These are phyloP conservation scores for Cercis canadensis DNA, from an alignment of 306 rosid genomes.

Conservation along the genomic window DNA sequence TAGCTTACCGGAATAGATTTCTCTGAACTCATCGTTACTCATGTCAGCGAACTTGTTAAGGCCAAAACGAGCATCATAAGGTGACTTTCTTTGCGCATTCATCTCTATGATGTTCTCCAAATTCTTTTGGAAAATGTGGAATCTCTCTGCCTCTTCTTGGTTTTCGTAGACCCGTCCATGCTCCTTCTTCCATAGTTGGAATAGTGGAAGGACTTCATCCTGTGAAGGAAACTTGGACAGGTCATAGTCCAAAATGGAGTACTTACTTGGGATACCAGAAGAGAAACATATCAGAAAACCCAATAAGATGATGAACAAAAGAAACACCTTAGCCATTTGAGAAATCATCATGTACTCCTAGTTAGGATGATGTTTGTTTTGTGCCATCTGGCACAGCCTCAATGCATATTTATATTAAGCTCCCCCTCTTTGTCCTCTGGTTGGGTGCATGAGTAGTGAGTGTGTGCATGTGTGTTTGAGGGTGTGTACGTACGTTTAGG, in stretches of 20 bases:
- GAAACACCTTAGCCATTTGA: constrained; percentile 25
- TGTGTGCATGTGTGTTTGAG: no score
- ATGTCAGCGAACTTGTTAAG: constrained; percentile 51
- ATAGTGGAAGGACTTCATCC: constrained; percentile 43
- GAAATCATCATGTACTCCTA: constrained; percentile 42
- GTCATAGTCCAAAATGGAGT: constrained; percentile 35
- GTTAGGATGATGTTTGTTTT: no score
- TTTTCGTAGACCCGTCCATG: constrained; percentile 43
- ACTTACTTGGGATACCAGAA: constrained; percentile 36
- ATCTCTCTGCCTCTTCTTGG: constrained; percentile 46
- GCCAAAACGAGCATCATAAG: constrained; percentile 31
- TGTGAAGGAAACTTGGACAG: constrained; percentile 34
- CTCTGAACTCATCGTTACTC: constrained; percentile 52
- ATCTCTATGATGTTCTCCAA: constrained; percentile 43
- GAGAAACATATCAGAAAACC: constrained; percentile 28
- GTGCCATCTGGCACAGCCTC: no score
- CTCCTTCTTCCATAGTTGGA: constrained; percentile 48
- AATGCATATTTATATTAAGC: no score
- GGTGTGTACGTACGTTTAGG: no score
- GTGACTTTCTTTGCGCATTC: constrained; percentile 30
- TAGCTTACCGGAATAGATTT: constrained; percentile 32
- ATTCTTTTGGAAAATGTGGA: constrained; percentile 50
- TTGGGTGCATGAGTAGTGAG: no score
- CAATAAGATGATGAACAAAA: constrained; percentile 21
- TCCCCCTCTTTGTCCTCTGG: no score